A percentile compares a stretch with the other conserved stretches of the same genome.
phyloP scores from a whole-genome alignment of 176 grass and related monocot genomes.

The Eleusine indica region DNA sequence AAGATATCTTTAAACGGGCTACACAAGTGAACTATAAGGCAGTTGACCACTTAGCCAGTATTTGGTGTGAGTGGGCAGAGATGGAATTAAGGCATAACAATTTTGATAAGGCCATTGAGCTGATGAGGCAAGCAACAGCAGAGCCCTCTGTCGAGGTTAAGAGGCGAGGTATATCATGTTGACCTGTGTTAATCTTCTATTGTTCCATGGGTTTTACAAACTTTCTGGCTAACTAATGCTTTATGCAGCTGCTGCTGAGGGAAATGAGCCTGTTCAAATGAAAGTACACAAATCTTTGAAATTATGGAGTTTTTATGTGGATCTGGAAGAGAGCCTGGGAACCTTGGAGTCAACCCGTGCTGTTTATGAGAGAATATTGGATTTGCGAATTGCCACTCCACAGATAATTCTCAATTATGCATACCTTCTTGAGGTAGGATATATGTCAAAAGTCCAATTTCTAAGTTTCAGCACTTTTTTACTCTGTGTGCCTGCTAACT shows the following conservation, averaged over 20 bases:
- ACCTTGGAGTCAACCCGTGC: slow-evolving; percentile 69
- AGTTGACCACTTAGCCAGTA: slow-evolving; percentile 69
- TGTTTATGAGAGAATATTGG: slow-evolving; percentile 86
- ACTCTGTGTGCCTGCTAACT: slow-evolving; percentile 21
- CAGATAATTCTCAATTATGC: slow-evolving; percentile 92
- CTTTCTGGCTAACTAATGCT: slow-evolving; percentile 24
- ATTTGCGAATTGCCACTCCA: slow-evolving; percentile 81
- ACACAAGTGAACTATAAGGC: slow-evolving; percentile 79
- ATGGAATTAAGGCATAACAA: slow-evolving; percentile 70
- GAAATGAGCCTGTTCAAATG: slow-evolving; percentile 76
- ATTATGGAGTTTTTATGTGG: slow-evolving; percentile 91
- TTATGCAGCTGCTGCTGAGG: slow-evolving; percentile 75
- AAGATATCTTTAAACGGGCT: slow-evolving; percentile 71
- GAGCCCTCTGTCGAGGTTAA: slow-evolving; percentile 85
- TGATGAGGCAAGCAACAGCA: slow-evolving; percentile 79
- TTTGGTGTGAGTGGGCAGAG: slow-evolving; percentile 94
- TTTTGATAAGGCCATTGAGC: slow-evolving; percentile 73
- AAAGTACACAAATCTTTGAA: slow-evolving; percentile 84
- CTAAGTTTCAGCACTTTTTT: neutral
- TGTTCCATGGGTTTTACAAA: slow-evolving; percentile 15
- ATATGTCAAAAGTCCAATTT: neutral
- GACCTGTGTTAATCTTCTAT: slow-evolving; percentile 9
- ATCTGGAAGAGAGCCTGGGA: slow-evolving; percentile 84
- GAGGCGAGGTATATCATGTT: slow-evolving; percentile 62
- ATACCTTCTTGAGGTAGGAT: slow-evolving; percentile 70